A percentile compares a stretch with the other conserved stretches of the same genome.
These are phyloP conservation scores for Papilionanthe hybrid DNA, from an alignment of 116 monocot species.

Conservation along the genomic window DNA sequence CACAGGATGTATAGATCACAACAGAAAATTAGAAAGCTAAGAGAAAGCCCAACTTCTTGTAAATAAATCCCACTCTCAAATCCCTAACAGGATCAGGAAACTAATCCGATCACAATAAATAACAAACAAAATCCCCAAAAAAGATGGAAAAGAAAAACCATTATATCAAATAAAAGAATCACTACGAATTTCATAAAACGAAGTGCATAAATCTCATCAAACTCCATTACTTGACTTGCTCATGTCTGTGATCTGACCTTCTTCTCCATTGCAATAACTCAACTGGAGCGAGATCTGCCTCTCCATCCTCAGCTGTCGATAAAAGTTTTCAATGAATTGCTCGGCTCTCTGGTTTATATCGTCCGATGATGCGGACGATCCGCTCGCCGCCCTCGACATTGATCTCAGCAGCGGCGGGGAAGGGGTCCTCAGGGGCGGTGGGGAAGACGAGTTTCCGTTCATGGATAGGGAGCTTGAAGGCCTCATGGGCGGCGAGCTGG, in stretches of 20 bases:
- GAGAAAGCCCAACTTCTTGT: neutral
- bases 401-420: neutral
- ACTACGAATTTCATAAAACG: neutral
- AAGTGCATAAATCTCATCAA: neutral
- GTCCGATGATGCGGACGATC: slow-evolving; percentile 14
- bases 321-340: slow-evolving; percentile 39
- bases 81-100: neutral
- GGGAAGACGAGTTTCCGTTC: slow-evolving; percentile 11
- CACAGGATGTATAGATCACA: neutral
- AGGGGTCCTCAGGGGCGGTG: neutral
- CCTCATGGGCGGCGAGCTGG: neutral
- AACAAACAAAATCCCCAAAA: neutral
- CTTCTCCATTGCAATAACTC: slow-evolving; percentile 19
- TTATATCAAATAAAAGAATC: neutral
- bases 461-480: slow-evolving; percentile 11
- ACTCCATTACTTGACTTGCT: neutral
- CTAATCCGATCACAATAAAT: neutral
- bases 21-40: neutral
- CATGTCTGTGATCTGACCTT: neutral
- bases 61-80: neutral
- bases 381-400: slow-evolving; percentile 10
- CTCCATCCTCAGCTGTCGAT: slow-evolving; percentile 43
- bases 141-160: neutral
- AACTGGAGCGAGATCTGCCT: slow-evolving; percentile 44
- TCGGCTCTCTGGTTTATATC: slow-evolving; percentile 44